Evolutionary conservation across 176 grass and related monocot species (phyloP).

Genomic region (Eremochloa ophiuroides): DNA sequence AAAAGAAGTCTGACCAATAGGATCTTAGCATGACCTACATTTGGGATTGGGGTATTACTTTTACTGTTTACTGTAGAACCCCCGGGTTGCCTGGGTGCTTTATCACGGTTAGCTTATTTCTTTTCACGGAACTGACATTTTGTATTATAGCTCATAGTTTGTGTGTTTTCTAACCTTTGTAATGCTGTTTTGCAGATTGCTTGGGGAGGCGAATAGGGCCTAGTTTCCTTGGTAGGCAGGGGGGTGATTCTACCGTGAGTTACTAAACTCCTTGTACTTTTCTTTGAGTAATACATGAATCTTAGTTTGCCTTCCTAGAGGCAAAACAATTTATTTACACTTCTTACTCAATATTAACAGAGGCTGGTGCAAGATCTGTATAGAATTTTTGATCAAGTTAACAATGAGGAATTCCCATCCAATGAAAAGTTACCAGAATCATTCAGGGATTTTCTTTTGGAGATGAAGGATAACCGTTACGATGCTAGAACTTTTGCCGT

Average conservation of each 20-base stretch:
- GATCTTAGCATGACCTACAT: not conserved
- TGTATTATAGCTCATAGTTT: not conserved
- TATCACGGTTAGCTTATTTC: conserved; percentile 19
- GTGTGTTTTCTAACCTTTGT: conserved; percentile 17
- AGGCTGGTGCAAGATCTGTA: conserved; percentile 85
- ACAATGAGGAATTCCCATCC: conserved; percentile 52
- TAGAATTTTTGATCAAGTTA: conserved; percentile 77
- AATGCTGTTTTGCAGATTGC: conserved; percentile 59
- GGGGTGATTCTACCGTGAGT: conserved; percentile 69
- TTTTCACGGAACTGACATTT: not conserved
- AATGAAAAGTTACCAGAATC: conserved; percentile 64
- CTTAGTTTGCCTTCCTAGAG: conserved; percentile 3
- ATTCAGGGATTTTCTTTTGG: conserved; percentile 82
- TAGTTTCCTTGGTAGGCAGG: conserved; percentile 68
- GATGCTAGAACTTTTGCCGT: conserved; percentile 77
- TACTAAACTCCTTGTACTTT: conserved; percentile 13
- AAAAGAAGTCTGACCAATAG: not conserved
- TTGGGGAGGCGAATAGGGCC: conserved; percentile 89
- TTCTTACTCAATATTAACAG: conserved; percentile 41
- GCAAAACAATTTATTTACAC: conserved; percentile 22
- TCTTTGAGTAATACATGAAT: conserved; percentile 9
- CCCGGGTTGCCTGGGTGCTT: not conserved
- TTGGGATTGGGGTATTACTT: not conserved
- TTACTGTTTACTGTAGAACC: not conserved
- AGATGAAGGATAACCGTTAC: conserved; percentile 76